Evolutionary conservation across 2,329 filamentous ascomycete genomes (phyloP).

Genomic region (Mollisia scopiformis): DNA sequence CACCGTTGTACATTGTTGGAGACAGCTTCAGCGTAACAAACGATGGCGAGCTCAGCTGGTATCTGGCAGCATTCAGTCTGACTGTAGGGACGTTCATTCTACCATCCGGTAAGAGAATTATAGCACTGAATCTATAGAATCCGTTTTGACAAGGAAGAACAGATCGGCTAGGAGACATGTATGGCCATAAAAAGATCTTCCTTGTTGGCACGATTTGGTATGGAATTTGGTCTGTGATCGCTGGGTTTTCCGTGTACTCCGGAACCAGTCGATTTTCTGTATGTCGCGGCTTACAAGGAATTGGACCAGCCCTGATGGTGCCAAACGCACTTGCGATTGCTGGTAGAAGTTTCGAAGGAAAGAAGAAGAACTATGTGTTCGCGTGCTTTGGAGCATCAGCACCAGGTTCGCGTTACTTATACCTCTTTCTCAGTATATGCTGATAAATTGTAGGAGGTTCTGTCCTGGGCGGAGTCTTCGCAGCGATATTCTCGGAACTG

Average conservation of each 20-base stretch:
- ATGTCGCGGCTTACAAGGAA: conserved; percentile 55
- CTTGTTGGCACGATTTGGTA: conserved; percentile 47
- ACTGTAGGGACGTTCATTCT: conserved; percentile 57
- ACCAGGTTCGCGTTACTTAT: conserved; percentile 32
- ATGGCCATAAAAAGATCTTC: conserved; percentile 52
- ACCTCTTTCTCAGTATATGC: not conserved
- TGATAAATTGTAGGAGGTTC: conserved; percentile 39
- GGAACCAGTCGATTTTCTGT: conserved; percentile 44
- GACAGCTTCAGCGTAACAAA: conserved; percentile 46
- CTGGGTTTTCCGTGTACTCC: conserved; percentile 22
- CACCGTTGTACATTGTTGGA: conserved; percentile 51
- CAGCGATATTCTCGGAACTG: conserved; percentile 40
- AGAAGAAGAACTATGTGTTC: conserved; percentile 45
- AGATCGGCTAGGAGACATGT: conserved; percentile 50
- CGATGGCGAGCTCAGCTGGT: conserved; percentile 54
- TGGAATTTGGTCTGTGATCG: conserved; percentile 25
- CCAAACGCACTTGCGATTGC: conserved; percentile 55
- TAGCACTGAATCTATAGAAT: not conserved
- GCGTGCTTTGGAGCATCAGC: conserved; percentile 49
- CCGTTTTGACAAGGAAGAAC: not conserved
- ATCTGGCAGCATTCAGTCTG: conserved; percentile 58
- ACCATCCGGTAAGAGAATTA: conserved; percentile 41
- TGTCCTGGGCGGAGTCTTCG: conserved; percentile 43
- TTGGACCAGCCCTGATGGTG: conserved; percentile 52
- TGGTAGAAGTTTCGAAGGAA: conserved; percentile 48